Base-by-base conservation (phyloP, 495 filamentous ascomycete genomes). In the Pyronema omphalodes region DNA sequence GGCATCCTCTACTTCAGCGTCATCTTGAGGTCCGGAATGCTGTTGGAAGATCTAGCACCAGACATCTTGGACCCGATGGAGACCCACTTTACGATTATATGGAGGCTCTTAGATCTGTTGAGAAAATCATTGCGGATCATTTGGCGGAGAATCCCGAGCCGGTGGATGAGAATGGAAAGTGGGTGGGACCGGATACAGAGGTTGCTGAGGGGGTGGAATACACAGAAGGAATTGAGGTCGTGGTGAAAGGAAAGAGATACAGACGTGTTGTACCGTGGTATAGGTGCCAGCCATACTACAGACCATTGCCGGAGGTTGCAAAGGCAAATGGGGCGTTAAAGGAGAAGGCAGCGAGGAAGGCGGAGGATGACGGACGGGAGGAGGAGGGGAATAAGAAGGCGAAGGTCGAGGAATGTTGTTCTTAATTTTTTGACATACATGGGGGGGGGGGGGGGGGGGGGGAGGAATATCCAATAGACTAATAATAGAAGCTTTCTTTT, bases 251-350 rank as follows among this genome's bases (percentile, higher is more conserved):
- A 14, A 45, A 56, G 37, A 41, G 37, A 12, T 43, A 61, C 5
- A 43, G 52, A 7, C 51, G 58, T 50, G 51, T 39, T 18, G 64
- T 66, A 51, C 91, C 91, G 3, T 95, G 79, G 75, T 99, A 88
- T 84, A 71, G 94, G 4, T 89, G 84, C 44, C 91, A 99, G 69
- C 86, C 91, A 3, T 84, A 95, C 59, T 73, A 94, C 1, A 72
- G 91, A 34, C 88, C 88, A 37, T 61, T 94, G 61, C 91, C 91
- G 0, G 84, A 85, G 60, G 89, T 96, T 69, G 91, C 91, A 14
- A 56, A 89, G 53, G 78, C 79, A 59, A 86, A 82, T 60, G 91
- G 91, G 3, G 79, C 80, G 39, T 71, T 95, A 62, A 76, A 71
- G 51, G 65, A 78, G 39, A 83, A 79, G 60, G 41, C 18, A 17